Evolutionary conservation across 495 filamentous ascomycete genomes (phyloP).

Genomic region (Endocarpon pusillum): DNA sequence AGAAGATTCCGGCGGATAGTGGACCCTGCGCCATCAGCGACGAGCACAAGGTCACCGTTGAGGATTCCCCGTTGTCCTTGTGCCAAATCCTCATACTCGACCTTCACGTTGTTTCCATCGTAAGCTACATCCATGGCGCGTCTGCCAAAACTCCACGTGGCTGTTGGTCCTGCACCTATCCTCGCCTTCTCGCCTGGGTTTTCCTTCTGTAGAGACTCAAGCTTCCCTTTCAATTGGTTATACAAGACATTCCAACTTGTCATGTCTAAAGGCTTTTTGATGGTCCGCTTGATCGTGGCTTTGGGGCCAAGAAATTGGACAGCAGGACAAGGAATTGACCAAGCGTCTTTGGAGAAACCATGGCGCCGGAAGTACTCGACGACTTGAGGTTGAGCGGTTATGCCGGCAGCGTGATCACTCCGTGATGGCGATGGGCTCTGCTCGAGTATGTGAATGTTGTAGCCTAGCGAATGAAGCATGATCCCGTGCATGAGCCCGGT

Average conservation of each 20-base stretch:
- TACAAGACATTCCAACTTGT: constrained; percentile 16
- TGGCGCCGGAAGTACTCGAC: constrained; percentile 8
- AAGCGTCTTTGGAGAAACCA: constrained; percentile 5
- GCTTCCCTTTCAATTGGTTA: constrained; percentile 12
- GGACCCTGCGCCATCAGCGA: constrained; percentile 11
- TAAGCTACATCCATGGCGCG: constrained; percentile 3
- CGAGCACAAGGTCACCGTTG: constrained; percentile 11
- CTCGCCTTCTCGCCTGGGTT: constrained; percentile 5
- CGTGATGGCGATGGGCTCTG: constrained; percentile 6
- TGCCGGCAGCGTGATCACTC: constrained; percentile 12
- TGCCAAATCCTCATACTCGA: constrained; percentile 5
- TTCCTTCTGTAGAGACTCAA: constrained; percentile 10
- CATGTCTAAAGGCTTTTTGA: constrained; percentile 3
- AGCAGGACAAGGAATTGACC: constrained; percentile 3
- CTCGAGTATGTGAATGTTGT: constrained; percentile 17
- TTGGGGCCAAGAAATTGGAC: constrained; percentile 4
- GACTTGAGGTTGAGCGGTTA: constrained; percentile 7
- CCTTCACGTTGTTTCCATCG: neutral
- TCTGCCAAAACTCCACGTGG: constrained; percentile 4
- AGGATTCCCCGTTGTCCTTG: neutral
- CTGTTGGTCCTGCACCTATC: neutral
- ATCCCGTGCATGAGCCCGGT: constrained; percentile 19
- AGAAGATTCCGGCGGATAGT: constrained; percentile 6
- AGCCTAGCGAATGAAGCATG: constrained; percentile 16
- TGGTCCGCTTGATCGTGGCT: neutral